These are phyloP conservation scores for Fraxinus dipetala DNA, from an alignment of 305 asterid species.

Conservation along the genomic window DNA sequence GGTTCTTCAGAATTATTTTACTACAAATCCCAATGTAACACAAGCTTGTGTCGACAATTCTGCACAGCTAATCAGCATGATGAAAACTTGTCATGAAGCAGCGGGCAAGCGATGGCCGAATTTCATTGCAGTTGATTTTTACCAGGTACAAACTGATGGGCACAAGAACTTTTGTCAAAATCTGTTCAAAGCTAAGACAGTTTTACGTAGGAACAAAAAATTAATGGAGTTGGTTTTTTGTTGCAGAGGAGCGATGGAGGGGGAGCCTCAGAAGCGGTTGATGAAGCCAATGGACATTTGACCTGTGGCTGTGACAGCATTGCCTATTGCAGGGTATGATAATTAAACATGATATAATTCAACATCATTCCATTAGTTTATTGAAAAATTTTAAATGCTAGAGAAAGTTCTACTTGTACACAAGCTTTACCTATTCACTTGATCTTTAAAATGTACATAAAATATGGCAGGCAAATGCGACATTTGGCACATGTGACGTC, in stretches of 20 bases:
- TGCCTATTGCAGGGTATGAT: conserved; percentile 76
- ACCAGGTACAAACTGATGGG: conserved; percentile 38
- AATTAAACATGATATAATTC: neutral
- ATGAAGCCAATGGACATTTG: conserved; percentile 79
- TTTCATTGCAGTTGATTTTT: conserved; percentile 83
- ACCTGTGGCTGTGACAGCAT: conserved; percentile 82
- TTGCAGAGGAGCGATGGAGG: conserved; percentile 85
- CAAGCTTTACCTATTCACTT: neutral
- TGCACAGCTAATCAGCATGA: conserved; percentile 46
- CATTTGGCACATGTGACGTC: conserved; percentile 60
- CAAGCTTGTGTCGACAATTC: conserved; percentile 71
- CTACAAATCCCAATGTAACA: conserved; percentile 50
- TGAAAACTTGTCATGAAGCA: conserved; percentile 58
- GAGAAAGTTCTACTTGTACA: neutral
- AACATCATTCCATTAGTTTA: neutral
- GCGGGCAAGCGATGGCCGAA: conserved; percentile 82
- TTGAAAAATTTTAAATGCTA: neutral
- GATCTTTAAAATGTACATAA: neutral
- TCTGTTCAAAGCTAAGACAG: neutral
- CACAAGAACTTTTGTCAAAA: neutral
- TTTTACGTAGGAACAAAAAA: neutral
- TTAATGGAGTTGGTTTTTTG: neutral
- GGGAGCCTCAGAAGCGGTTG: conserved; percentile 88
- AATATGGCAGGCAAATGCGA: conserved; percentile 52
- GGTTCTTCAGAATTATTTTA: conserved; percentile 71